Evolutionary conservation across 768 basidiomycete species (phyloP), one percentile per base, ranked within the genome.

Genomic region (Paxillus rubicundulus): DNA sequence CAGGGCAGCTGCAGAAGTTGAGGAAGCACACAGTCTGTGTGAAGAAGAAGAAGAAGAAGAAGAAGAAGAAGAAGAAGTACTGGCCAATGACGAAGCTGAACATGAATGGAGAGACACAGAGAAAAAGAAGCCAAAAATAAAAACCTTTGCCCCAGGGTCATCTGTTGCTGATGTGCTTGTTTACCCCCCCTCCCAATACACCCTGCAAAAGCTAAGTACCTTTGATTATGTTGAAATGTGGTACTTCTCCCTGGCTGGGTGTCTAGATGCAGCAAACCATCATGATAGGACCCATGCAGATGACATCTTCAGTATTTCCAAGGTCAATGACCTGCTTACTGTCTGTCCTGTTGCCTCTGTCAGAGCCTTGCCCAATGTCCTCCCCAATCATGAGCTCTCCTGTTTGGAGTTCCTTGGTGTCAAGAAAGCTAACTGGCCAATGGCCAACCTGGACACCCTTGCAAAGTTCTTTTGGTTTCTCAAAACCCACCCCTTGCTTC

Each of bases 371-470:
- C 28, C 4, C 28, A 30, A 30, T 30, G 28, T 30, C 28, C 28
- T 30, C 28, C 28, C 28, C 6, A 7, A 30, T 7, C 28, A 30
- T 9, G 28, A 30, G 9, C 28, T 30, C 28, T 9, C 28, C 6
- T 30, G 4, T 9, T 9, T 16, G 0, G 59, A 69, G 5, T 58
- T 69, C 17, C 28, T 57, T 0, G 30, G 60, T 0, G 68, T 54
- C n/a, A 32, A 45, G 2, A 20, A 30, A 1, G 42, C 39, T 0
- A 6, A 17, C 2, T 55, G 56, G 56, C 43, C 38, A 0, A 9
- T n/a, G 1, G 33, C 4, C 6, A 20, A 50, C 13, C 6, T 60
- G 0, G 14, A 60, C 8, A 13, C 50, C 13, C 24, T 60, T 0
- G 46, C 50, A 0, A 3, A 16, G 3, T 57, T 60, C 24, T 60